phyloP scores from a whole-genome alignment of 495 filamentous ascomycete species.

The Trichocladium uniseriatum region DNA sequence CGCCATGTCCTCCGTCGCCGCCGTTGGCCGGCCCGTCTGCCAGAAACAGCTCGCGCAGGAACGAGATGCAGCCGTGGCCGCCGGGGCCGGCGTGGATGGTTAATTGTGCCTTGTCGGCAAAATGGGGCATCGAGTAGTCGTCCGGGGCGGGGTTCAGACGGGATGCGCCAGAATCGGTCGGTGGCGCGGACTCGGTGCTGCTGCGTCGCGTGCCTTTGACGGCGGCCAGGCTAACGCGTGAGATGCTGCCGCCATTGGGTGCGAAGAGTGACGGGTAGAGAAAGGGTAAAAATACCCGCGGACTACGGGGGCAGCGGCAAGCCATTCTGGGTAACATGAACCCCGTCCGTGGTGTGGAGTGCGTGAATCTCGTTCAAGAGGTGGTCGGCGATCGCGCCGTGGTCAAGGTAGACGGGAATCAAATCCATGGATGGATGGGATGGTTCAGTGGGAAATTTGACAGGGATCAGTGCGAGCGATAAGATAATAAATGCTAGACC shows the following conservation, averaged over 20 bases:
- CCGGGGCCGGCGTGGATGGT: constrained; percentile 68
- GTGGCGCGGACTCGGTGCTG: constrained; percentile 20
- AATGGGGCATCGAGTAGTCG: constrained; percentile 72
- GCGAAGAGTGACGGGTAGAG: constrained; percentile 51
- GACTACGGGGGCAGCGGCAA: constrained; percentile 33
- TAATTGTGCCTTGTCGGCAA: constrained; percentile 75
- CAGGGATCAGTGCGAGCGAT: constrained; percentile 7
- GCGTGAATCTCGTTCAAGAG: neutral
- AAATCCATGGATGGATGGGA: too few species aligned
- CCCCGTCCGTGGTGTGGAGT: neutral
- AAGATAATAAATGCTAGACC: constrained; percentile 15
- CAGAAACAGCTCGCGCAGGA: constrained; percentile 80
- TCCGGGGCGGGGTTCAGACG: constrained; percentile 70
- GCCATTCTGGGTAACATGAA: constrained; percentile 31
- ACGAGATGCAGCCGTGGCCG: constrained; percentile 88
- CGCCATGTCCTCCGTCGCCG: constrained; percentile 85
- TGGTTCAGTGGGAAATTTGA: neutral
- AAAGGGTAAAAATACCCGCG: constrained; percentile 51
- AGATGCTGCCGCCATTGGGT: constrained; percentile 25
- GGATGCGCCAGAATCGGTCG: constrained; percentile 23
- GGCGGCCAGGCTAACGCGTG: constrained; percentile 15
- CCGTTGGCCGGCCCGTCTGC: constrained; percentile 90
- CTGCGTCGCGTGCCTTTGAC: constrained; percentile 11
- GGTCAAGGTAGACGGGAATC: too few species aligned
- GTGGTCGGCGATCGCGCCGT: too few species aligned